A percentile compares a stretch with the other conserved stretches of the same genome.
These are phyloP conservation scores for Fomitopsis pulvina DNA, from an alignment of 768 basidiomycete species.

Conservation along the genomic window DNA sequence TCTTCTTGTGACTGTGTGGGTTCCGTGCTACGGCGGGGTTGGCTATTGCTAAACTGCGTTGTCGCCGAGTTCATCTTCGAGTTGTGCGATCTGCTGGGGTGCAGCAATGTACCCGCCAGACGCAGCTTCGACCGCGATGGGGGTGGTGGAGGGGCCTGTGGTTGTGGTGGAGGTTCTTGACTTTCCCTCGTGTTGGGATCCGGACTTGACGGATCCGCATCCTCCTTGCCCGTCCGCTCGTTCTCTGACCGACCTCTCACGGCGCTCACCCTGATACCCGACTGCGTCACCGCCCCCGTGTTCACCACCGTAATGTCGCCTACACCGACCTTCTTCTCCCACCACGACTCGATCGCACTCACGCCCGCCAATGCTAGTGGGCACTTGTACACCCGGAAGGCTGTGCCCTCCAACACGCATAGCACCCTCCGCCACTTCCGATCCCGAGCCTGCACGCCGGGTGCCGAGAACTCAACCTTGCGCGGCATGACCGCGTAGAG, in stretches of 20 bases:
- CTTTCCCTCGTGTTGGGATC: not conserved
- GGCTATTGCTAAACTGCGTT: not conserved
- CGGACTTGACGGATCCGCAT: not conserved
- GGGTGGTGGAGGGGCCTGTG: not conserved
- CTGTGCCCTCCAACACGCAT: constrained; percentile 91
- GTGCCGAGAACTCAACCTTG: constrained; percentile 87
- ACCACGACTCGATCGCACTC: constrained; percentile 63
- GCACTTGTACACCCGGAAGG: constrained; percentile 68
- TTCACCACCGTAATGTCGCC: constrained; percentile 41
- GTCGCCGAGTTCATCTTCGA: not conserved
- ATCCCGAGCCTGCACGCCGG: constrained; percentile 84
- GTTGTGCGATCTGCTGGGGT: not conserved
- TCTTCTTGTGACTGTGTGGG: constrained; percentile 11
- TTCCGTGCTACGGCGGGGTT: constrained; percentile 20
- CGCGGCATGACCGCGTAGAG: constrained; percentile 77
- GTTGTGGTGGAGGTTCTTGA: not conserved
- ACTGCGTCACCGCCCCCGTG: constrained; percentile 13
- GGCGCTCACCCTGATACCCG: constrained; percentile 22
- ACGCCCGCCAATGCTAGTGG: constrained; percentile 36
- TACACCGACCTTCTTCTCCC: constrained; percentile 73
- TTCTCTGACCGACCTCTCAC: constrained; percentile 18
- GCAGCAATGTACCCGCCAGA: constrained; percentile 1
- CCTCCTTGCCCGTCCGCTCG: constrained; percentile 7
- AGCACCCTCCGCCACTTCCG: constrained; percentile 87
- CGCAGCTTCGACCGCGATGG: constrained; percentile 3